These are phyloP conservation scores for Ceratobasidium theobromae DNA, from an alignment of 1,284 basidiomycete species.

Conservation along the genomic window DNA sequence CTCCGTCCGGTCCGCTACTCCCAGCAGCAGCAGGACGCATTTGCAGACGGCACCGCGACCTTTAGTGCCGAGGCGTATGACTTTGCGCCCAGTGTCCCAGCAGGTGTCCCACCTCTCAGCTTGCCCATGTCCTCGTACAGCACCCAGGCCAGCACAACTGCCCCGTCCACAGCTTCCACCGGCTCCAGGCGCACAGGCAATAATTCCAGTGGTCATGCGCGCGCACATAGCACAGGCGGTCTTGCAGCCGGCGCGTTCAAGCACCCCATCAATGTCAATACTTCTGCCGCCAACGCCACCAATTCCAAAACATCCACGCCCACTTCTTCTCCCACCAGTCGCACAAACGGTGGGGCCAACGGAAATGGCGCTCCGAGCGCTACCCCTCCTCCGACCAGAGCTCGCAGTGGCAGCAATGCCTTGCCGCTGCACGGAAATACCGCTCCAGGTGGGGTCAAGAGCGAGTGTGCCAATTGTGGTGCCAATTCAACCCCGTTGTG, in stretches of 20 bases:
- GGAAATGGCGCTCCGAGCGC: slow-evolving; percentile 33
- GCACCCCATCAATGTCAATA: slow-evolving; percentile 22
- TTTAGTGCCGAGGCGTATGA: slow-evolving; percentile 20
- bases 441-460: slow-evolving; percentile 75
- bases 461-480: slow-evolving; percentile 79
- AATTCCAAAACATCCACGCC: slow-evolving; percentile 43
- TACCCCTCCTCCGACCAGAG: slow-evolving; percentile 43
- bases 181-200: background rate
- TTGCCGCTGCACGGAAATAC: slow-evolving; percentile 43
- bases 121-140: slow-evolving; percentile 11
- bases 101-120: slow-evolving; percentile 11
- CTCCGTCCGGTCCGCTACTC: slow-evolving; percentile 23
- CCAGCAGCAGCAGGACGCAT: background rate
- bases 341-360: slow-evolving; percentile 9
- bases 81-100: background rate
- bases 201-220: background rate
- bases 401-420: slow-evolving; percentile 25
- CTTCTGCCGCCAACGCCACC: background rate
- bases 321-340: slow-evolving; percentile 36
- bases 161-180: background rate
- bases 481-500: slow-evolving; percentile 81
- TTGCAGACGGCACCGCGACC: background rate
- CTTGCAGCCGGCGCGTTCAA: slow-evolving; percentile 5
- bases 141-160: background rate
- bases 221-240: slow-evolving; percentile 22